Conservation (phyloP, 106 monocot genomes). For the Narthecium ossifragum region DNA sequence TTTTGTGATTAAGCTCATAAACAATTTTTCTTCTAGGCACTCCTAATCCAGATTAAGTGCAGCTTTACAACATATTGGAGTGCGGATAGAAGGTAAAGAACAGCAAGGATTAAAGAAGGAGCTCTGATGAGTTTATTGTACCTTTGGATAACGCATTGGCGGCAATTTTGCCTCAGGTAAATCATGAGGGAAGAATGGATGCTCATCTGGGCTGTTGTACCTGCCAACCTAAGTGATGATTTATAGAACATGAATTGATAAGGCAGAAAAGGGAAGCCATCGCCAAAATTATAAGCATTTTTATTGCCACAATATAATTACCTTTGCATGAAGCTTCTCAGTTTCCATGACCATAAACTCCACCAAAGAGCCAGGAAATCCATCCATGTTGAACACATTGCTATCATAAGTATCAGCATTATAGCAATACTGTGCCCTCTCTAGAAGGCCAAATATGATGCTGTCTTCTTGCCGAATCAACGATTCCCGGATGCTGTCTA, state of each 20-base stretch:
- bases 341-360: slow-evolving; percentile 88
- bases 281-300: neutral
- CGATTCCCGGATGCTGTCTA: slow-evolving; percentile 72
- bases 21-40: too few relatives aligned
- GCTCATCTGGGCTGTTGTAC: slow-evolving; percentile 97
- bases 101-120: too few relatives aligned
- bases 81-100: too few relatives aligned
- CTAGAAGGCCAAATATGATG: slow-evolving; percentile 84
- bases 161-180: slow-evolving; percentile 75
- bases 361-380: slow-evolving; percentile 74
- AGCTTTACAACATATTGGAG: too few relatives aligned
- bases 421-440: slow-evolving; percentile 78
- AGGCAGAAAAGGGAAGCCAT: neutral
- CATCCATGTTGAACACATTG: slow-evolving; percentile 54
- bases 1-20: too few relatives aligned
- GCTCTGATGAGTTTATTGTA: too few relatives aligned
- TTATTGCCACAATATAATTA: slow-evolving; percentile 4
- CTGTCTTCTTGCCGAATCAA: slow-evolving; percentile 93
- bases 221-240: slow-evolving; percentile 57
- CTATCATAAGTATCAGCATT: slow-evolving; percentile 68
- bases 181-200: slow-evolving; percentile 84
- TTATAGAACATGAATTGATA: slow-evolving; percentile 1
- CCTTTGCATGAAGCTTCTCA: slow-evolving; percentile 91
- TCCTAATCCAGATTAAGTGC: too few relatives aligned
- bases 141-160: slow-evolving; percentile 86